Conservation (phyloP, 2,329 filamentous ascomycete genomes). For the Diplodia corticola region DNA sequence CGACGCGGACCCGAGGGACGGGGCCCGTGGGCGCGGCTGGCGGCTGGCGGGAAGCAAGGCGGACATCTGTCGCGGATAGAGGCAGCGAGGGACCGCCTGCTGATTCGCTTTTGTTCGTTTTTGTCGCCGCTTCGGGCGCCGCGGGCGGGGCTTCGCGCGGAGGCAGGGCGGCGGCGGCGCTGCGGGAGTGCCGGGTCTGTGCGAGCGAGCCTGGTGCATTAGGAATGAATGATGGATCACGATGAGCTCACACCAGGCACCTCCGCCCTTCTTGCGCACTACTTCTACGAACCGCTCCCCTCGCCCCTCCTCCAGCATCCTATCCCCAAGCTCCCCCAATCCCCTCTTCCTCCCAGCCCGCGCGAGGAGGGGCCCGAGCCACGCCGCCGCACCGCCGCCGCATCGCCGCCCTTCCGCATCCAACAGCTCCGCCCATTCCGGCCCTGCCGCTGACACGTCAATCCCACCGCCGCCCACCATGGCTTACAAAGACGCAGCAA, state of each 20-base stretch:
- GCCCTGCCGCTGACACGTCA: constrained; percentile 1
- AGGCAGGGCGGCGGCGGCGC: background rate
- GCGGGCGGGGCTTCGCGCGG: constrained; percentile 1
- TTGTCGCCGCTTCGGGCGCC: background rate
- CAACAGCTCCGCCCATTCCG: constrained; percentile 12
- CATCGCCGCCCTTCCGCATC: constrained; percentile 3
- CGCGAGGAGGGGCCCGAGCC: constrained; percentile 6
- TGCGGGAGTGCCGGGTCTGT: constrained; percentile 22
- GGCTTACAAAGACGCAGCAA: constrained; percentile 4
- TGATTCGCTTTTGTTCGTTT: background rate
- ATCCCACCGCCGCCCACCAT: constrained; percentile 1
- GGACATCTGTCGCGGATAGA: constrained; percentile 18
- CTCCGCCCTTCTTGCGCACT: constrained; percentile 1
- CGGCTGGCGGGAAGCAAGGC: constrained; percentile 13
- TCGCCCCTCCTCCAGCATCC: background rate
- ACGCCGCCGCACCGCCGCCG: background rate
- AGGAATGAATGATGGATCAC: constrained; percentile 21
- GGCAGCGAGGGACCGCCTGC: constrained; percentile 13
- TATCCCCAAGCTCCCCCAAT: background rate
- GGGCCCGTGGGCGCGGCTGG: background rate
- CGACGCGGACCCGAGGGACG: constrained; percentile 14
- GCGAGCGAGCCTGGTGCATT: constrained; percentile 8
- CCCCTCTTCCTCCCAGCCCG: background rate
- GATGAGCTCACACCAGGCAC: constrained; percentile 16
- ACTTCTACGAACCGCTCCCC: background rate